phyloP scores from a whole-genome alignment of 2,329 filamentous ascomycete species.

The Neofusicoccum umdonicola region DNA sequence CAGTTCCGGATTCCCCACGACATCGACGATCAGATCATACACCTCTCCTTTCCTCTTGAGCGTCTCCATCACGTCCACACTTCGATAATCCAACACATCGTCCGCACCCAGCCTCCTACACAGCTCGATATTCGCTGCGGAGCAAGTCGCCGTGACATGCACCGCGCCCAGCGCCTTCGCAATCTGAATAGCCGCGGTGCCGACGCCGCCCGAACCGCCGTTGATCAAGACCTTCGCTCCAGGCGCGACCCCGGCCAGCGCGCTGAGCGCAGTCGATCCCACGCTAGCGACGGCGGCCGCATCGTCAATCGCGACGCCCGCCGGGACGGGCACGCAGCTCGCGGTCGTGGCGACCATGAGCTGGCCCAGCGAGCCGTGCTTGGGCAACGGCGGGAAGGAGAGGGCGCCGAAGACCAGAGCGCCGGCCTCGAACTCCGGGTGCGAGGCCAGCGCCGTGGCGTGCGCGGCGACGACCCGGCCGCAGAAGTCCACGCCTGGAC shows the following conservation, averaged over 20 bases:
- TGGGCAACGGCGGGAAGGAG: no score
- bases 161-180: constrained; percentile 58
- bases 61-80: not conserved
- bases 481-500: constrained; percentile 51
- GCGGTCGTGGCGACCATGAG: constrained; percentile 31
- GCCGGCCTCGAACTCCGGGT: constrained; percentile 30
- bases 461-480: constrained; percentile 47
- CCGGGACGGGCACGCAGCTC: constrained; percentile 26
- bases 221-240: constrained; percentile 61
- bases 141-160: constrained; percentile 60
- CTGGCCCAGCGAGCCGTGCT: constrained; percentile 22
- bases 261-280: constrained; percentile 21
- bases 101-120: constrained; percentile 61
- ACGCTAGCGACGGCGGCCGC: constrained; percentile 38
- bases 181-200: constrained; percentile 61
- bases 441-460: constrained; percentile 20
- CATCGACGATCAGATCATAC: constrained; percentile 38
- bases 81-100: constrained; percentile 60
- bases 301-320: constrained; percentile 30
- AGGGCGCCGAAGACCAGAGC: constrained; percentile 43
- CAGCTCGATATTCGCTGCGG: constrained; percentile 55
- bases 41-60: constrained; percentile 28
- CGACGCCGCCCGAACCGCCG: constrained; percentile 62
- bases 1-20: constrained; percentile 30
- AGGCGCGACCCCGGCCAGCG: not conserved